Conservation (phyloP, 352 stramenopile species). For the Pythium brachiatum region DNA sequence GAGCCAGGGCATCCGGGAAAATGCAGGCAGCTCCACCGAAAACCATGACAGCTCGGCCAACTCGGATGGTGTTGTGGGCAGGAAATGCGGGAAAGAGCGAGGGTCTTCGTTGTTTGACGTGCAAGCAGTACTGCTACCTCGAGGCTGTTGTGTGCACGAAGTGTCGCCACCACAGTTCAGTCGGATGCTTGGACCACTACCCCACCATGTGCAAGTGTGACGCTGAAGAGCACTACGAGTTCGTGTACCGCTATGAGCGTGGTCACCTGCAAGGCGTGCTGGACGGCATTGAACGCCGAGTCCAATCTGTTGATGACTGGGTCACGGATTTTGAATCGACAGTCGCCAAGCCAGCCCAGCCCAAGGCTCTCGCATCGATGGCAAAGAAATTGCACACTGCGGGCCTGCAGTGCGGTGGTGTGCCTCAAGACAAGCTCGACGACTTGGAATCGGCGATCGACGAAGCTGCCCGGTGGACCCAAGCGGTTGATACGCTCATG, state of each 20-base stretch:
- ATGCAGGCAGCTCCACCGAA: slow-evolving; percentile 28
- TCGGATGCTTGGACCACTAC: slow-evolving; percentile 80
- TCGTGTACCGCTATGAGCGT: slow-evolving; percentile 52
- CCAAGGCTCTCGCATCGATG: slow-evolving; percentile 13
- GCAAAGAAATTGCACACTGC: slow-evolving; percentile 25
- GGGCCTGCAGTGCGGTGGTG: slow-evolving; percentile 19
- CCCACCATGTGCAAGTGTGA: slow-evolving; percentile 77
- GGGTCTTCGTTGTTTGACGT: slow-evolving; percentile 66
- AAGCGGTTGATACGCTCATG: slow-evolving; percentile 17
- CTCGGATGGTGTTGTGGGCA: slow-evolving; percentile 80
- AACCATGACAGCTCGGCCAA: slow-evolving; percentile 36
- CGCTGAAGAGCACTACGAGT: slow-evolving; percentile 47
- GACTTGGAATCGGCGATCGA: slow-evolving; percentile 20
- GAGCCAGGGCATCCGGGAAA: slow-evolving; percentile 16
- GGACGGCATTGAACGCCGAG: slow-evolving; percentile 28
- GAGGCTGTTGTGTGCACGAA: slow-evolving; percentile 78
- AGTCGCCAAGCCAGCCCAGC: slow-evolving; percentile 16
- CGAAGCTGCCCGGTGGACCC: slow-evolving; percentile 21
- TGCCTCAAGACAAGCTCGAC: slow-evolving; percentile 21
- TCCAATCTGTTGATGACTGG: slow-evolving; percentile 45
- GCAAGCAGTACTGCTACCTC: slow-evolving; percentile 86
- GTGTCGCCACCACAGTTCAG: slow-evolving; percentile 53
- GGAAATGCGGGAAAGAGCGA: slow-evolving; percentile 74
- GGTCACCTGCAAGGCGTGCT: slow-evolving; percentile 40
- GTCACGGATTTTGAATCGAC: slow-evolving; percentile 29